Percentiles rank a stretch among this genome's conserved stretches.
These are phyloP conservation scores for Tilletia caries DNA, from an alignment of 1,284 basidiomycete genomes.

Conservation along the genomic window DNA sequence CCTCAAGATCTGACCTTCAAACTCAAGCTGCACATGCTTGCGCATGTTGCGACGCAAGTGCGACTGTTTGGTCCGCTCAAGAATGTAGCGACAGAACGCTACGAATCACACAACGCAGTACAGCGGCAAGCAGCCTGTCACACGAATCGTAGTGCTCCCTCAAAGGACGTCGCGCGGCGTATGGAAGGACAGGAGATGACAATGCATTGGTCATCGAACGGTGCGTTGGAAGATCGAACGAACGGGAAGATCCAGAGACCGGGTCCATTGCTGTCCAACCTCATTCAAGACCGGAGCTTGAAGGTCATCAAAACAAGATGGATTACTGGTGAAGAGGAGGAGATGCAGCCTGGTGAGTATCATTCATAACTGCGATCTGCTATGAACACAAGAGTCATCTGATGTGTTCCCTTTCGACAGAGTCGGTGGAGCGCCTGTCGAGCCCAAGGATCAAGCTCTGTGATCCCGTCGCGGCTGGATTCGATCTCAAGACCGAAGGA, in stretches of 20 bases:
- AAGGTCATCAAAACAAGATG: not conserved
- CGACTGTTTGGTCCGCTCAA: not conserved
- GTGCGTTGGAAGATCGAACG: not conserved
- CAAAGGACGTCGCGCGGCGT: not conserved
- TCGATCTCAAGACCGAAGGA: too few species aligned
- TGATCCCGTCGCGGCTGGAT: too few species aligned
- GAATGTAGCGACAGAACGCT: not conserved
- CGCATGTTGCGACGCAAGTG: not conserved
- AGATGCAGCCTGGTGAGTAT: not conserved
- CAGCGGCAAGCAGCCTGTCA: not conserved
- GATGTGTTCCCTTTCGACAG: too few species aligned
- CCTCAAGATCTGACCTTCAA: not conserved
- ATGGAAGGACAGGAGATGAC: not conserved
- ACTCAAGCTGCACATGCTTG: not conserved
- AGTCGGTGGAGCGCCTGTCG: too few species aligned
- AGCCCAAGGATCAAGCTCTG: too few species aligned
- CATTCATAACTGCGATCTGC: too few species aligned
- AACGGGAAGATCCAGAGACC: not conserved
- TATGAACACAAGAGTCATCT: too few species aligned
- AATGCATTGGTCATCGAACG: not conserved
- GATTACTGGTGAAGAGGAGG: not conserved
- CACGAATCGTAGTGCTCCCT: not conserved
- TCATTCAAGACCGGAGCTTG: not conserved
- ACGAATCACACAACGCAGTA: not conserved
- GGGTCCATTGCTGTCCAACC: not conserved